Evolutionary conservation across 306 rosid genomes (phyloP).

Genomic region (Inga oerstediana): DNA sequence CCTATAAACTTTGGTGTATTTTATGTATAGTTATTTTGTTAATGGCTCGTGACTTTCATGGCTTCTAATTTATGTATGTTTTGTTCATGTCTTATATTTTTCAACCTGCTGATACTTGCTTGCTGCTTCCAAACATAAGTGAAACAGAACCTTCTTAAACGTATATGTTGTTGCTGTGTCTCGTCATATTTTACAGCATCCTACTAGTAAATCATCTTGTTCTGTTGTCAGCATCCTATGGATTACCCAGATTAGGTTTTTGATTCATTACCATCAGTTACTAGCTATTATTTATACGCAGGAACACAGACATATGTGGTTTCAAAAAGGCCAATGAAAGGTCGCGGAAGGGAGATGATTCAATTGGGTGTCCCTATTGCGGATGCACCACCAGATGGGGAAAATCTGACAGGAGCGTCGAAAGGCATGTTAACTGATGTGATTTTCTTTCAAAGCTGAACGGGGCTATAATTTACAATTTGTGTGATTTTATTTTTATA

Average conservation of each 20-base stretch:
- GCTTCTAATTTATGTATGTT: too few species aligned
- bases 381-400: constrained; percentile 66
- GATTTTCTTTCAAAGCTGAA: constrained; percentile 30
- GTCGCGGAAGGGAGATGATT: constrained; percentile 86
- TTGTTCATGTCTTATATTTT: too few species aligned
- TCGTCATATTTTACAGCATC: neutral
- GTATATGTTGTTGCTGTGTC: neutral
- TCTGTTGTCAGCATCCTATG: constrained; percentile 9
- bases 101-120: neutral
- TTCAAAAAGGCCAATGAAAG: constrained; percentile 76
- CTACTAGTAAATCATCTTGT: neutral
- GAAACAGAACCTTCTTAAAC: neutral
- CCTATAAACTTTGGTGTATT: too few species aligned
- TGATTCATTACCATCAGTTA: neutral
- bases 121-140: neutral
- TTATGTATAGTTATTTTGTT: too few species aligned
- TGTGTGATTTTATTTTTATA: neutral
- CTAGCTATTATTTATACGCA: constrained; percentile 38
- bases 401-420: constrained; percentile 53
- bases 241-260: neutral
- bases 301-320: constrained; percentile 65
- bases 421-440: constrained; percentile 57
- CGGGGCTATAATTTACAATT: constrained; percentile 1
- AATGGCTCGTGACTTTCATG: too few species aligned
- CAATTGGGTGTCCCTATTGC: constrained; percentile 76